phyloP scores from a whole-genome alignment of 345 rosid genomes.

The Gossypium anomalum region DNA sequence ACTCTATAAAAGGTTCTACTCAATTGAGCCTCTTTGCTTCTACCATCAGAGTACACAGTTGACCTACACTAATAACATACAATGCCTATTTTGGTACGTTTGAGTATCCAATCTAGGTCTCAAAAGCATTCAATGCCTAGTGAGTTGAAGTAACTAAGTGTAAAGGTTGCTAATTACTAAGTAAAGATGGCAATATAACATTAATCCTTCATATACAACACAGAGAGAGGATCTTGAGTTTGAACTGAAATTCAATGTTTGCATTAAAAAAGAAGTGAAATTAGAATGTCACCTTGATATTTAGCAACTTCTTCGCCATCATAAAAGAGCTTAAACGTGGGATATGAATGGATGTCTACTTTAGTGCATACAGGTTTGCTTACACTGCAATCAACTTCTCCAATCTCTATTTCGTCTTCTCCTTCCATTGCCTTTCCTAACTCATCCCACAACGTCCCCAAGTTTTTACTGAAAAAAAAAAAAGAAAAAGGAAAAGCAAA shows the following conservation, averaged over 20 bases:
- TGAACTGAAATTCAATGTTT: background rate
- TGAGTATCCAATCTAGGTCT: background rate
- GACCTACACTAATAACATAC: background rate
- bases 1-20: background rate
- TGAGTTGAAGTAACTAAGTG: background rate
- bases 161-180: background rate
- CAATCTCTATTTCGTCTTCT: conserved; percentile 90
- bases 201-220: background rate
- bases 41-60: background rate
- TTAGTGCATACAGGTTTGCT: conserved; percentile 79
- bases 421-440: conserved; percentile 85
- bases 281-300: conserved; percentile 62
- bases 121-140: background rate
- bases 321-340: conserved; percentile 84
- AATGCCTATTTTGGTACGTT: background rate
- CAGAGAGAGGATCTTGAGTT: background rate
- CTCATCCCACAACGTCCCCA: conserved; percentile 93
- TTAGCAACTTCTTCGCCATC: conserved; percentile 88
- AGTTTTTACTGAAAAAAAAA: conserved; percentile 58
- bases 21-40: background rate
- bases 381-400: conserved; percentile 82
- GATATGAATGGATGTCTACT: conserved; percentile 89
- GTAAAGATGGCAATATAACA: background rate
- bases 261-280: background rate
- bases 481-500: background rate